These are phyloP conservation scores for Collariella sp. DNA, from an alignment of 495 filamentous ascomycete species.

Conservation along the genomic window DNA sequence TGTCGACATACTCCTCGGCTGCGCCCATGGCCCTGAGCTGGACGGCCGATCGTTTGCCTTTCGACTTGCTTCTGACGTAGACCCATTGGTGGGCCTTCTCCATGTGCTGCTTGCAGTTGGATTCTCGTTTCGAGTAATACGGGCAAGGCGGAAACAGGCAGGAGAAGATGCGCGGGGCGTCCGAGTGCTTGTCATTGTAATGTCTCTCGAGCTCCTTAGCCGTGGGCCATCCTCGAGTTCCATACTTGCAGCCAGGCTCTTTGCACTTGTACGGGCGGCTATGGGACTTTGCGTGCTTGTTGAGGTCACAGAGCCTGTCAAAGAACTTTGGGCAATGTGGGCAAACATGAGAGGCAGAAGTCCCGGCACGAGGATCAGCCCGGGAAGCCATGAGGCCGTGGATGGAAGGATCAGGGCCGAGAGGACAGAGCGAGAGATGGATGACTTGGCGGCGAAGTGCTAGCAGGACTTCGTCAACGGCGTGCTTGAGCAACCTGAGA, in stretches of 20 bases:
- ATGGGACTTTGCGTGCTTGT: conserved; percentile 95
- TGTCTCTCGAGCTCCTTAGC: conserved; percentile 95
- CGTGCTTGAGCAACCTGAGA: background rate
- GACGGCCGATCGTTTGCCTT: conserved; percentile 35
- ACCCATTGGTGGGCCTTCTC: conserved; percentile 88
- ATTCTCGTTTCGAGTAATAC: conserved; percentile 88
- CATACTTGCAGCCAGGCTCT: conserved; percentile 67
- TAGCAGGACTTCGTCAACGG: background rate
- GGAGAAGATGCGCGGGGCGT: conserved; percentile 57
- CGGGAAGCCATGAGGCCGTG: conserved; percentile 16
- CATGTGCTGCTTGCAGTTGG: conserved; percentile 99
- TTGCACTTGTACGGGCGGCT: conserved; percentile 89
- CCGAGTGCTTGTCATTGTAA: conserved; percentile 85
- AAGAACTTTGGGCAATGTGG: conserved; percentile 70
- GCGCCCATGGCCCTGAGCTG: conserved; percentile 4
- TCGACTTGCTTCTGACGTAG: conserved; percentile 84
- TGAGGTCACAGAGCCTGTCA: conserved; percentile 80
- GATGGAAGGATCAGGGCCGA: background rate
- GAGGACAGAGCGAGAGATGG: too few species aligned
- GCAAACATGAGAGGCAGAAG: conserved; percentile 16
- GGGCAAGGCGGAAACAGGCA: conserved; percentile 75
- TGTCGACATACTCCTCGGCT: background rate
- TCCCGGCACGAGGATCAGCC: conserved; percentile 1
- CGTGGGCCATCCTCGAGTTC: conserved; percentile 81
- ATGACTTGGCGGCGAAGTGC: background rate